Evolutionary conservation across 768 basidiomycete genomes (phyloP), one percentile per base, ranked within the genome.

Genomic region (Mycena epipterygia): DNA sequence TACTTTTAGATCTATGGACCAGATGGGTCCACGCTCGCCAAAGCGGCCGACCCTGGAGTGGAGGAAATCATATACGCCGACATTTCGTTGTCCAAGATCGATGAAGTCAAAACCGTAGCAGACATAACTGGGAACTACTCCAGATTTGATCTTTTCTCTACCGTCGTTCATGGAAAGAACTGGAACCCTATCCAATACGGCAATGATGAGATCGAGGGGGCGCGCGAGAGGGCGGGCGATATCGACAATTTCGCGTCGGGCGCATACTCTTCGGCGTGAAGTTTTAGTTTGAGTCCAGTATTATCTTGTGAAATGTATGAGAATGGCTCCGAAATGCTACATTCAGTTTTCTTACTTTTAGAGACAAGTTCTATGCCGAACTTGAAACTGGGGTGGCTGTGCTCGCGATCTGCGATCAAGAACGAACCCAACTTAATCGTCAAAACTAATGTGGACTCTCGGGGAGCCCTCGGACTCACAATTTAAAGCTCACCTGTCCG

Each of bases 71-170:
- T 79, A 2, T 79, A 78, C 46, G 79, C 79, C 3, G 76, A 79
- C 30, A 78, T 80, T 48, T 78, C 77, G 21, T 70, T 79, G 7
- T 71, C 75, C 52, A 77, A 79, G 60, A 80, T 80, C 57, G 76
- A 75, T 46, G 78, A 78, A 49, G 76, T 77, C 19, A 79, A 78
- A 64, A 68, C 74, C 6, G 75, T 76, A 16, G 77, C 76, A 3
- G 79, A 79, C 51, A 76, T 72, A 5, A 72, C 74, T 64, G 79
- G 79, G 21, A 78, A 78, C 58, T 79, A 78, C 58, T 76, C 76
- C 32, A 73, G 79, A 14, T 70, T 75, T 44, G 79, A 79, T 56
- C 74, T 79, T 6, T 51, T 79, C 46, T 76, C 78, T 57, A 76
- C 76, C 21, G 76, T 77, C 13, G 78, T 73, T 11, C 70, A 77